Conservation (phyloP, 2,329 filamentous ascomycete genomes). For the Alternaria consortialis region DNA sequence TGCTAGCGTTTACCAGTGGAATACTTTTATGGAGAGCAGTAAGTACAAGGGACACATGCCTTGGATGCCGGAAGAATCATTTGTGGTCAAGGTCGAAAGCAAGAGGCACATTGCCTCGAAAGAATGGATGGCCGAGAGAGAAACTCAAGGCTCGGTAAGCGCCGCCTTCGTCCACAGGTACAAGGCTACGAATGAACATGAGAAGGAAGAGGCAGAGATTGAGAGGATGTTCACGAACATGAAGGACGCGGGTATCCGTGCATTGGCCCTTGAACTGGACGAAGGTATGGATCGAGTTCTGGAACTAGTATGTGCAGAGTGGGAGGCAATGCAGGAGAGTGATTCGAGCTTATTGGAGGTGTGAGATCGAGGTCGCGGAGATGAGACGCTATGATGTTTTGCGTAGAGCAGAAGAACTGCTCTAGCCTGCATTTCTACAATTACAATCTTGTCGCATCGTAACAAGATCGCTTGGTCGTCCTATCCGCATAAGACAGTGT, state of each 20-base stretch:
- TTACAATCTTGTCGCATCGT: too few species aligned
- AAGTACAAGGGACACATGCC: not conserved
- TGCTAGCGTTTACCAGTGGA: too few species aligned
- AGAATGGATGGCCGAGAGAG: too few species aligned
- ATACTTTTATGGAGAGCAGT: not conserved
- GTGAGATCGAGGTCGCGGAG: not conserved
- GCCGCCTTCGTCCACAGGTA: too few species aligned
- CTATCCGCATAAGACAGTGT: too few species aligned
- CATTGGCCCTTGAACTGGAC: not conserved
- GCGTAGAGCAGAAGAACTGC: not conserved
- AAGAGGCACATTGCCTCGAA: not conserved
- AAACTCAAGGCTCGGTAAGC: too few species aligned
- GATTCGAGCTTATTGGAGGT: not conserved
- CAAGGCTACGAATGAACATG: too few species aligned
- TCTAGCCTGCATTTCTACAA: too few species aligned
- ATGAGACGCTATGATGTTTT: not conserved
- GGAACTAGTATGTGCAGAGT: not conserved
- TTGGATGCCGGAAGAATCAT: not conserved
- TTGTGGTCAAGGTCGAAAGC: not conserved
- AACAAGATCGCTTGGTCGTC: too few species aligned
- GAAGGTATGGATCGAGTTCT: not conserved
- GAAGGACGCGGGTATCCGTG: not conserved
- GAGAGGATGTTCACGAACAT: not conserved
- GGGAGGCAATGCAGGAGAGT: not conserved
- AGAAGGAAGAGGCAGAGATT: not conserved